phyloP scores from a whole-genome alignment of 192 early-diverging fungal genomes.

The Anaeromyces robustus region DNA sequence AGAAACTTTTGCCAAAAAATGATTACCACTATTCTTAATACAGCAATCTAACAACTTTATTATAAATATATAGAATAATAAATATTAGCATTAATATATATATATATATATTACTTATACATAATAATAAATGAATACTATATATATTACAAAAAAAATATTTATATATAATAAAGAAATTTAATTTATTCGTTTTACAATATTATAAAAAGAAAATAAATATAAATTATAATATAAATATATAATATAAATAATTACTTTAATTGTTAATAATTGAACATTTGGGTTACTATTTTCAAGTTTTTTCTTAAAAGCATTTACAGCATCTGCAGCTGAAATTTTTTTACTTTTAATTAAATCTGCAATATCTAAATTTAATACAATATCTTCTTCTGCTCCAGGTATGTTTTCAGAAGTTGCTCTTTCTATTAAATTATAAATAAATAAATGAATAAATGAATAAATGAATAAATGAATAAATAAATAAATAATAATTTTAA shows the following conservation, averaged over 20 bases:
- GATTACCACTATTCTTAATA: neutral
- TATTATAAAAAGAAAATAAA: too few species aligned
- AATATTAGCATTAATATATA: too few species aligned
- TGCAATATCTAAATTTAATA: slow-evolving; percentile 68
- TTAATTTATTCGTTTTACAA: too few species aligned
- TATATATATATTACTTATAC: too few species aligned
- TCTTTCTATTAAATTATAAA: slow-evolving; percentile 15
- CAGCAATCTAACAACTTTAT: neutral
- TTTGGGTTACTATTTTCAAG: slow-evolving; percentile 85
- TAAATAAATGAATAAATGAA: too few species aligned
- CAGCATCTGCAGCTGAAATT: slow-evolving; percentile 55
- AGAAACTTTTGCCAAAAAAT: neutral
- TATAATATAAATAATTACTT: slow-evolving; percentile 14
- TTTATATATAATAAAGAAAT: too few species aligned
- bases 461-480: too few species aligned
- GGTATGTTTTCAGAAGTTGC: slow-evolving; percentile 86
- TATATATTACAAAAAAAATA: neutral
- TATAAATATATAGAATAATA: neutral
- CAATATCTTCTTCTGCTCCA: slow-evolving; percentile 68
- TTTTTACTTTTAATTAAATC: slow-evolving; percentile 85
- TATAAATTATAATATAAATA: neutral
- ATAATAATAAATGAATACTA: neutral
- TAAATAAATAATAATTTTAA: too few species aligned
- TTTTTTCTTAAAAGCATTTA: slow-evolving; percentile 57
- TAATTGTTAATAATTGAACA: slow-evolving; percentile 76